Evolutionary conservation across 805 yeast genomes (phyloP).

Genomic region (Blastobotrys robertii): DNA sequence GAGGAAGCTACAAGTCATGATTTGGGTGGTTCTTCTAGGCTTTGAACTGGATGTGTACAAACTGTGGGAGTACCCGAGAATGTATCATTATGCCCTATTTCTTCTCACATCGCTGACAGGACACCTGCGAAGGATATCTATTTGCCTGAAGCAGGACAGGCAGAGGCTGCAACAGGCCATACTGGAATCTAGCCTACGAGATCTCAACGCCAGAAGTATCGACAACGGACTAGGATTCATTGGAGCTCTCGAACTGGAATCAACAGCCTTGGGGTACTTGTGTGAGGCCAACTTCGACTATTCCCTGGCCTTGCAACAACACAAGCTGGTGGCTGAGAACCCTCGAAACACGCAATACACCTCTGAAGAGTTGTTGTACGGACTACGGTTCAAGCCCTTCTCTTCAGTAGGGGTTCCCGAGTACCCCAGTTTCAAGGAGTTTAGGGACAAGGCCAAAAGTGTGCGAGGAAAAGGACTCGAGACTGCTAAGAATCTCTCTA

Average conservation of each 20-base stretch:
- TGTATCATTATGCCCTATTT: constrained; percentile 59
- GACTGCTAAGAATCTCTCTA: constrained; percentile 19
- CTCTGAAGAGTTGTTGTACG: constrained; percentile 31
- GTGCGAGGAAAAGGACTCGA: constrained; percentile 7
- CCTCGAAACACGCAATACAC: constrained; percentile 11
- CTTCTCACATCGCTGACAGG: constrained; percentile 33
- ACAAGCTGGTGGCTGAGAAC: constrained; percentile 1
- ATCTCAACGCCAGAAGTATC: too few relatives aligned
- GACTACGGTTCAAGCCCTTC: constrained; percentile 68
- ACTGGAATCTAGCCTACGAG: not conserved
- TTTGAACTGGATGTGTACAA: constrained; percentile 67
- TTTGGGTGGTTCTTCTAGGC: constrained; percentile 61
- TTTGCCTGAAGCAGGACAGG: constrained; percentile 22
- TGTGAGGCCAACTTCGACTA: constrained; percentile 25
- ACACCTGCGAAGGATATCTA: constrained; percentile 36
- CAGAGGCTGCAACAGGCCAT: constrained; percentile 7
- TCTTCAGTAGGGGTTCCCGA: constrained; percentile 72
- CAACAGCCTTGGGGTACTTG: constrained; percentile 22
- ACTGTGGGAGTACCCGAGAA: constrained; percentile 54
- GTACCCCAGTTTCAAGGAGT: constrained; percentile 41
- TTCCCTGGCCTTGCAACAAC: constrained; percentile 10
- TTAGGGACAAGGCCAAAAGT: constrained; percentile 1
- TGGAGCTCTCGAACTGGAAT: constrained; percentile 24
- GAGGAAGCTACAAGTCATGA: constrained; percentile 61
- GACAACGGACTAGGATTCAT: constrained; percentile 13